Base-by-base conservation (phyloP, 306 rosid genomes). In the Styphnolobium japonicum region DNA sequence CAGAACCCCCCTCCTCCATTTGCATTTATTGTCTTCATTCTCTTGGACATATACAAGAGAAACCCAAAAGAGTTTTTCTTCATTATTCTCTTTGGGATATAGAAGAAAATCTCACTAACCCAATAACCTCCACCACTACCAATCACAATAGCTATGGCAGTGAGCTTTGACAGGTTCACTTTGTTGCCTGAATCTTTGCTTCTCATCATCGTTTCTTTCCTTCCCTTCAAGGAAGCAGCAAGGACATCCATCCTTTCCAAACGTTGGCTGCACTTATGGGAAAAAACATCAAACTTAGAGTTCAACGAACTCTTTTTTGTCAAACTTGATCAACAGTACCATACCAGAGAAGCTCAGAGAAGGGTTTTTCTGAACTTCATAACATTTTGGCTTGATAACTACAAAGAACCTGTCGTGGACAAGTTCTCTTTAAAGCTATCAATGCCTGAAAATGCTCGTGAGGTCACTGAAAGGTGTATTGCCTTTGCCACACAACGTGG, bases 151-250 rank as follows among this genome's bases (percentile, higher is more conserved):
- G 22, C 45, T 1, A 75, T 75, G 79, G 3, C 29, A 6, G 16
- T 10, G 14, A 60, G 18, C 33, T n/a, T 18, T 48, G 71, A 81
- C 10, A 10, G 3, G 18, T 43, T 81, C 4, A 8, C 18, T 23
- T 31, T 11, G 3, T 33, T 81, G 21, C 71, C 63, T 6, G 61
- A 66, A 1, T 0, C 63, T 19, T 40, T 81, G 57, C 63, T 66
- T 27, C 8, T 73, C 12, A 9, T 0, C 22, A 73, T 81, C 21
- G 42, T 81, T 15, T 81, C 81, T 8, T 33, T 23, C 0, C 71
- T 81, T 75, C 77, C 77, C 4, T 67, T 81, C 66, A 81, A 67
- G 15, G 81, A 81, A 16, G 81, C 81, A 2, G 65, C 45, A 6
- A 58, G 58, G 12, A 75, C 81, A 0, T 58, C 51, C 40, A 11